These are phyloP conservation scores for Sclerospora graminicola DNA, from an alignment of 352 stramenopile genomes.

Conservation along the genomic window DNA sequence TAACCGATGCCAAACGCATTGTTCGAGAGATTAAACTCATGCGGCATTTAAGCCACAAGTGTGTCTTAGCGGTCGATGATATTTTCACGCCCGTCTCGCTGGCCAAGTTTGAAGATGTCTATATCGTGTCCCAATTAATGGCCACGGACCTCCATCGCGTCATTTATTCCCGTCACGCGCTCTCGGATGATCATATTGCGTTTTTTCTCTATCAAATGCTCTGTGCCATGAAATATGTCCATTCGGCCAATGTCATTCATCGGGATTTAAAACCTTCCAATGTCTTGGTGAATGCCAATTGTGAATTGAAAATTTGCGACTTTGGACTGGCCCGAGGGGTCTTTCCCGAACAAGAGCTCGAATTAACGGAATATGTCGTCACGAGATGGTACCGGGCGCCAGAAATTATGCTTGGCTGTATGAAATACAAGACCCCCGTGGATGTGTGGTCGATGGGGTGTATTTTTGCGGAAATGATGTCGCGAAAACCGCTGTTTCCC, in stretches of 20 bases:
- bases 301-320: conserved; percentile 72
- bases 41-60: conserved; percentile 77
- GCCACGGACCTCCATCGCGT: conserved; percentile 68
- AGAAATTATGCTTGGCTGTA: conserved; percentile 82
- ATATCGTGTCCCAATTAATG: conserved; percentile 75
- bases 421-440: conserved; percentile 84
- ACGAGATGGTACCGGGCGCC: conserved; percentile 89
- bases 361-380: conserved; percentile 87
- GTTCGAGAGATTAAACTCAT: conserved; percentile 83
- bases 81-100: conserved; percentile 70
- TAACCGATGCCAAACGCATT: conserved; percentile 84
- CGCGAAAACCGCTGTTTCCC: conserved; percentile 71
- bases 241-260: conserved; percentile 69
- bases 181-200: conserved; percentile 68
- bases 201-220: conserved; percentile 80
- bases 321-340: conserved; percentile 69
- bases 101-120: conserved; percentile 85
- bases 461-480: conserved; percentile 82
- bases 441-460: conserved; percentile 84
- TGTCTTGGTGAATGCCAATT: conserved; percentile 74
- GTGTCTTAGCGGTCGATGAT: conserved; percentile 73
- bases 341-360: conserved; percentile 49
- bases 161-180: conserved; percentile 73
- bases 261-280: conserved; percentile 76
- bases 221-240: conserved; percentile 67